Evolutionary conservation across 2,329 filamentous ascomycete genomes (phyloP).

Genomic region (Calonectria honghensis): DNA sequence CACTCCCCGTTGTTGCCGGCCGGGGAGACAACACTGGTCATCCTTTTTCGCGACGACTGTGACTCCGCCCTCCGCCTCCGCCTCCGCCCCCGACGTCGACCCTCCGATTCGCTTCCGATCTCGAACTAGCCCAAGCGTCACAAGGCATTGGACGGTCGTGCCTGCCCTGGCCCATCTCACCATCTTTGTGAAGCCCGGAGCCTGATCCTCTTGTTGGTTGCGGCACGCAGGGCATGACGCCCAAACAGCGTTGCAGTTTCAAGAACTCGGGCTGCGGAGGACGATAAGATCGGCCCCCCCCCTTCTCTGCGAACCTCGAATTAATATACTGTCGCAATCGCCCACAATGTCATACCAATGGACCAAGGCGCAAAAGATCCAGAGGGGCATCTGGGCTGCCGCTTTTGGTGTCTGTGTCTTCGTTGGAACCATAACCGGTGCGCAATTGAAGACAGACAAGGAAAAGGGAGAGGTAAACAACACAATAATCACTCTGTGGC

Average conservation of each 20-base stretch:
- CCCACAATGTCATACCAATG: constrained; percentile 48
- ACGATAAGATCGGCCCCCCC: constrained; percentile 14
- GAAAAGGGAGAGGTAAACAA: constrained; percentile 65
- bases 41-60: constrained; percentile 21
- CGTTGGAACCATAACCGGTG: constrained; percentile 69
- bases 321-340: neutral
- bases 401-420: constrained; percentile 68
- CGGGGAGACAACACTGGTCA: constrained; percentile 11
- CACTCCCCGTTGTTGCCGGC: constrained; percentile 26
- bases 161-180: neutral
- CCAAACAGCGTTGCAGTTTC: constrained; percentile 47
- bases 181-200: neutral
- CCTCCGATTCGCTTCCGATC: constrained; percentile 18
- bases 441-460: constrained; percentile 68
- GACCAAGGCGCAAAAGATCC: constrained; percentile 60
- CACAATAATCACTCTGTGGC: neutral
- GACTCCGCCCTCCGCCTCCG: constrained; percentile 28
- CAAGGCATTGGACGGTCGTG: neutral
- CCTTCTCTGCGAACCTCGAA: constrained; percentile 49
- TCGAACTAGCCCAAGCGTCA: neutral
- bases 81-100: constrained; percentile 24
- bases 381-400: constrained; percentile 62
- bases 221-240: constrained; percentile 44
- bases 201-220: constrained; percentile 28
- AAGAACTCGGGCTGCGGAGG: constrained; percentile 54